Evolutionary conservation across 2,329 filamentous ascomycete species (phyloP).

Genomic region (Apiospora pterosperma): DNA sequence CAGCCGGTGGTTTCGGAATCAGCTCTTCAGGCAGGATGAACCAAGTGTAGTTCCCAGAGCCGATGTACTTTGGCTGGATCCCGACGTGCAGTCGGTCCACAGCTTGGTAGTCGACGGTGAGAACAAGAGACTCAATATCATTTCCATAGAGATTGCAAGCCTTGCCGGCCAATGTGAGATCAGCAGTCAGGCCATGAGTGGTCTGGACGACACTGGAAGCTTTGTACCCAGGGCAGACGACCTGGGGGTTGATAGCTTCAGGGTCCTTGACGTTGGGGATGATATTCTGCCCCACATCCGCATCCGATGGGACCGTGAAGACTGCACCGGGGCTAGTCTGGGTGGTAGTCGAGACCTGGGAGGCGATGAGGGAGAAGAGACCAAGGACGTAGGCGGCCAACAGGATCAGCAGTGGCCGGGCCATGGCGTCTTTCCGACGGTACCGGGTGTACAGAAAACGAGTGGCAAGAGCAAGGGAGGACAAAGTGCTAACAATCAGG

Average conservation of each 20-base stretch:
- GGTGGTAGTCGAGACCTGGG: not conserved
- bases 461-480: conserved; percentile 1
- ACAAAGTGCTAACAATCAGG: not conserved
- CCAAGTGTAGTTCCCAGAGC: conserved; percentile 59
- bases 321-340: not conserved
- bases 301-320: conserved; percentile 45
- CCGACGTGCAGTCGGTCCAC: conserved; percentile 65
- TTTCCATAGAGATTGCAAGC: conserved; percentile 77
- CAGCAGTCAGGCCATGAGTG: conserved; percentile 59
- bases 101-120: conserved; percentile 67
- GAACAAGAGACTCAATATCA: conserved; percentile 63
- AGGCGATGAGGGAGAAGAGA: conserved; percentile 2
- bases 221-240: conserved; percentile 65
- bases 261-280: conserved; percentile 65
- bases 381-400: conserved; percentile 8
- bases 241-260: conserved; percentile 58
- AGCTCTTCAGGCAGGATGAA: conserved; percentile 64
- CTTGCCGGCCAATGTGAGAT: conserved; percentile 64
- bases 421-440: conserved; percentile 7
- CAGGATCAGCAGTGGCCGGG: conserved; percentile 3
- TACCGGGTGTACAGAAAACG: not conserved
- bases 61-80: conserved; percentile 64
- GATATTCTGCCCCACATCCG: conserved; percentile 41
- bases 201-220: conserved; percentile 57
- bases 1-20: conserved; percentile 50